Evolutionary conservation across 1,284 basidiomycete genomes (phyloP).

Genomic region (Singerocomus rubriflavus): DNA sequence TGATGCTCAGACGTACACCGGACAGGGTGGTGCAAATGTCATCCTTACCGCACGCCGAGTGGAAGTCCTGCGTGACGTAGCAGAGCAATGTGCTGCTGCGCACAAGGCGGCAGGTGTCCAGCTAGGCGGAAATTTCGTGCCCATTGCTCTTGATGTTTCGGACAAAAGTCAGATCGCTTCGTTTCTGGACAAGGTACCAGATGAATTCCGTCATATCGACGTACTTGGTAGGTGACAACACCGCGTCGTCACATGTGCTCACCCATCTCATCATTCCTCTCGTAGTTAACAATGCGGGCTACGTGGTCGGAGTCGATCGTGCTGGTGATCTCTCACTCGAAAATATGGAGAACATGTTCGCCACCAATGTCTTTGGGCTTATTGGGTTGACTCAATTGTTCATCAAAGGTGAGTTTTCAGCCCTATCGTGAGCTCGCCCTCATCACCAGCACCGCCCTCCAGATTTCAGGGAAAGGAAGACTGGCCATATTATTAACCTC

Average conservation of each 20-base stretch:
- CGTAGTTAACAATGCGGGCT: constrained; percentile 85
- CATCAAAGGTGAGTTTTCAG: constrained; percentile 53
- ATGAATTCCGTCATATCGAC: constrained; percentile 65
- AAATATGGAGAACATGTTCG: constrained; percentile 87
- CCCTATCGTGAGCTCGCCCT: background rate
- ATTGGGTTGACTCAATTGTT: constrained; percentile 81
- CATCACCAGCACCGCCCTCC: constrained; percentile 3
- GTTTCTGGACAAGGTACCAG: constrained; percentile 67
- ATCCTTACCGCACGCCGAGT: constrained; percentile 70
- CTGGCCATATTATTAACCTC: constrained; percentile 94
- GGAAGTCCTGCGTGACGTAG: constrained; percentile 63
- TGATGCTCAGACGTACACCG: background rate
- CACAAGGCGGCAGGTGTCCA: constrained; percentile 71
- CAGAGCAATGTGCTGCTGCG: constrained; percentile 62
- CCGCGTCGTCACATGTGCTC: background rate
- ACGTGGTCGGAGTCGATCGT: constrained; percentile 79
- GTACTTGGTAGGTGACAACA: constrained; percentile 56
- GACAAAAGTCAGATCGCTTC: constrained; percentile 66
- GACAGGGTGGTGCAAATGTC: constrained; percentile 73
- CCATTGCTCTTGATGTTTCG: constrained; percentile 71
- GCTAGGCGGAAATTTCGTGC: constrained; percentile 66
- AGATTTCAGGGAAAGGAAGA: constrained; percentile 88
- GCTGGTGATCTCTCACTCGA: constrained; percentile 75
- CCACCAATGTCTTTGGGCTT: constrained; percentile 89
- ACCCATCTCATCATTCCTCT: constrained; percentile 1